Evolutionary conservation across 1,284 basidiomycete species (phyloP), one percentile per base, ranked within the genome.

Genomic region (Apiotrichum domesticum): DNA sequence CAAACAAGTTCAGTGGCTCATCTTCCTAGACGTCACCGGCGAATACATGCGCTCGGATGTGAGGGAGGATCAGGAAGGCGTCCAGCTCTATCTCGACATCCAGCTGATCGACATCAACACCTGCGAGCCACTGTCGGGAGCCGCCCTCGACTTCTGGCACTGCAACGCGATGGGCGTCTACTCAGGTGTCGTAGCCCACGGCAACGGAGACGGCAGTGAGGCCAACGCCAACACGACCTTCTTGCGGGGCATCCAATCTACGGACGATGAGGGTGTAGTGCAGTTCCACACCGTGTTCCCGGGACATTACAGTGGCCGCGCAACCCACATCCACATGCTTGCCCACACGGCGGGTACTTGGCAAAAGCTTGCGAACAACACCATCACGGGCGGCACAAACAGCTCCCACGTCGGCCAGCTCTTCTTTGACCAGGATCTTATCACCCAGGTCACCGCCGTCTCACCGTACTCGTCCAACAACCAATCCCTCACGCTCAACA

Each of bases 201-300:
- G 73, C 66, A 39, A 61, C 62, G 49, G 66, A 58, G 21, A 78
- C 77, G 45, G 53, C 63, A 15, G 65, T 72, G 55, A 76, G 69
- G 21, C 73, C 42, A 74, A 73, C 58, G 63, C 72, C 45, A 66
- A 77, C 57, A 77, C 77, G 59, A 77, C 75, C 7, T 87, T 82
- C 78, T 74, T 86, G 13, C 79, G 86, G 29, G 86, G 84, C 6
- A 85, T 85, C 34, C 85, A 81, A 79, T 80, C 83, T 1, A 87
- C 86, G 0, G 82, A 87, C 72, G 73, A 73, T 56, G 82, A 84
- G 61, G 87, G 86, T 29, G 83, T 87, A 14, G 82, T 81, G 0
- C 82, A 85, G 59, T 85, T 87, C 63, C 82, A 79, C 78, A 81
- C 82, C 21, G 84, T 87, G 64, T 87, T 85, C 77, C 86, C 86